Evolutionary conservation across 1,139 yeast genomes (phyloP).

Genomic region (Groenewaldozyma auringiensis): DNA sequence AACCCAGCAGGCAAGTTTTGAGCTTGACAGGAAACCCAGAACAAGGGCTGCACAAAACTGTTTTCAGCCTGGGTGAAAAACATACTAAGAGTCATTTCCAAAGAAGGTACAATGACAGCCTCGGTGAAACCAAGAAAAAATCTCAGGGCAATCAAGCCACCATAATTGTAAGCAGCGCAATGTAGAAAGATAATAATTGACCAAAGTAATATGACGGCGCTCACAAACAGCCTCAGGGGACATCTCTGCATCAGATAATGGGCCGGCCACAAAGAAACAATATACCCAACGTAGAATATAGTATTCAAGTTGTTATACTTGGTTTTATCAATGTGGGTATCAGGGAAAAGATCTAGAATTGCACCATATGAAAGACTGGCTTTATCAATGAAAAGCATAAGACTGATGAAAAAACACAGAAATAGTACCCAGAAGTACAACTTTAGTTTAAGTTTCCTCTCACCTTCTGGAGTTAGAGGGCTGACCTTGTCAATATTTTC

Average conservation of each 20-base stretch:
- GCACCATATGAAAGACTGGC: conserved; percentile 39
- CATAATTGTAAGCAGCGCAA: conserved; percentile 9
- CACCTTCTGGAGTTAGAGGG: conserved; percentile 28
- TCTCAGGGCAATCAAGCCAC: conserved; percentile 17
- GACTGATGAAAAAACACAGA: conserved; percentile 18
- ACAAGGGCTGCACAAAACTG: conserved; percentile 48
- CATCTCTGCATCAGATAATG: background rate
- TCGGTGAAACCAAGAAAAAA: conserved; percentile 25
- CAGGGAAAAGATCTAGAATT: conserved; percentile 37
- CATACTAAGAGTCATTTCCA: conserved; percentile 39
- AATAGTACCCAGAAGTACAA: conserved; percentile 29
- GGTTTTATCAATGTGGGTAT: conserved; percentile 29
- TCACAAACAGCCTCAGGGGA: background rate
- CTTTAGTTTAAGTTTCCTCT: conserved; percentile 32
- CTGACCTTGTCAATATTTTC: conserved; percentile 23
- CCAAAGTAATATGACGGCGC: background rate
- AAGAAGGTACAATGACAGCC: conserved; percentile 28
- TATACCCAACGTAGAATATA: conserved; percentile 3
- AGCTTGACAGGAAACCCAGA: conserved; percentile 60
- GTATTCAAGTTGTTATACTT: conserved; percentile 15
- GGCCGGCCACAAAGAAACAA: background rate
- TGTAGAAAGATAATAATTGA: conserved; percentile 1
- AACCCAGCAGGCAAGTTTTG: conserved; percentile 75
- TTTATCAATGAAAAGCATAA: conserved; percentile 38
- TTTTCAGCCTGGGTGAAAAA: conserved; percentile 60